Percentiles rank a stretch among this genome's conserved stretches.
These are phyloP conservation scores for Russula sp. DNA, from an alignment of 768 basidiomycete species.

Conservation along the genomic window DNA sequence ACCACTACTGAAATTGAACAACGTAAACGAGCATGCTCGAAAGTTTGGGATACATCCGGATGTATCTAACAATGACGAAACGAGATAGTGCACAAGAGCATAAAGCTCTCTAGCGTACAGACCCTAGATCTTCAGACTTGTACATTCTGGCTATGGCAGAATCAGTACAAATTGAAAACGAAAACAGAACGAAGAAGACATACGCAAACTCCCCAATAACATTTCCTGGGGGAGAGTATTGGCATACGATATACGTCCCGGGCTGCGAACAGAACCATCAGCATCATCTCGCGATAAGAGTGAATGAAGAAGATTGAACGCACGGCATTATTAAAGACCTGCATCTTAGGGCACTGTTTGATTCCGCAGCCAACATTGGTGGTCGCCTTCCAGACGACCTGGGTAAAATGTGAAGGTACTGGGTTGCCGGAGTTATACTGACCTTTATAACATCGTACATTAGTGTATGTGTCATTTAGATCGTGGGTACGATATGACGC, in stretches of 20 bases:
- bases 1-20: neutral
- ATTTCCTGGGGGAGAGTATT: conserved; percentile 60
- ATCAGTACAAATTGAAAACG: neutral
- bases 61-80: conserved; percentile 4
- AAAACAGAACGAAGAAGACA: conserved; percentile 26
- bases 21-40: neutral
- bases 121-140: conserved; percentile 19
- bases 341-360: conserved; percentile 44
- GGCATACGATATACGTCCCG: conserved; percentile 60
- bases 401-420: conserved; percentile 59
- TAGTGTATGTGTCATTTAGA: neutral
- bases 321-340: no score
- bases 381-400: conserved; percentile 67
- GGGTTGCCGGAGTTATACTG: conserved; percentile 53
- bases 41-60: conserved; percentile 10
- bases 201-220: conserved; percentile 54
- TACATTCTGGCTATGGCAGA: conserved; percentile 28
- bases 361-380: conserved; percentile 59
- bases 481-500: conserved; percentile 27
- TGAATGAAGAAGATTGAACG: conserved; percentile 22
- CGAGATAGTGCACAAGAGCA: neutral
- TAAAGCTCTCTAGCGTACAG: neutral
- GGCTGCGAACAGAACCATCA: conserved; percentile 29
- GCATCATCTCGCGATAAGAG: neutral
- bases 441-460: conserved; percentile 30